phyloP scores from a whole-genome alignment of 2,329 filamentous ascomycete species.

The Epichloe uncinata region DNA sequence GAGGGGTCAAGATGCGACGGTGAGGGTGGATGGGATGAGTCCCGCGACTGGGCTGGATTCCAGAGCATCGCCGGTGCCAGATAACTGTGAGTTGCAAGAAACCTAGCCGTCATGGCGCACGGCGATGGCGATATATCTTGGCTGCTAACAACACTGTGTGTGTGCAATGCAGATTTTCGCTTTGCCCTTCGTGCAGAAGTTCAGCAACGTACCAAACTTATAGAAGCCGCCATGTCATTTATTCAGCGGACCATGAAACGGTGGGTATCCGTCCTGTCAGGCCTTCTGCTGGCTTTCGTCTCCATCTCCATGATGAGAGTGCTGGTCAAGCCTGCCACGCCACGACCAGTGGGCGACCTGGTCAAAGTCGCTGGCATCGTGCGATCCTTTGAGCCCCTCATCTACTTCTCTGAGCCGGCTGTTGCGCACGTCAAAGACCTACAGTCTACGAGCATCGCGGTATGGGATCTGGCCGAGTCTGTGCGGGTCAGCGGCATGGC shows the following conservation, averaged over 20 bases:
- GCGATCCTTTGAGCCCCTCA: conserved; percentile 83
- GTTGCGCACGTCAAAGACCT: conserved; percentile 75
- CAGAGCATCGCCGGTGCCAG: conserved; percentile 18
- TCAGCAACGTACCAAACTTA: conserved; percentile 72
- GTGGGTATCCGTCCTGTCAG: conserved; percentile 52
- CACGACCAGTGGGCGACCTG: conserved; percentile 44
- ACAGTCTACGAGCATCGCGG: conserved; percentile 81
- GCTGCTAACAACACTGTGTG: background rate
- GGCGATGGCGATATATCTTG: too few relatives aligned
- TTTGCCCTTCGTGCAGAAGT: conserved; percentile 81
- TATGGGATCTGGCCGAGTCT: conserved; percentile 89
- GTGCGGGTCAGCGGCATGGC: conserved; percentile 85
- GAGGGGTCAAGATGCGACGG: conserved; percentile 25
- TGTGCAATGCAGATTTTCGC: conserved; percentile 55
- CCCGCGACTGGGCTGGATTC: conserved; percentile 11
- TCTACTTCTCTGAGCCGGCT: conserved; percentile 87
- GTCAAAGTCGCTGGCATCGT: conserved; percentile 84
- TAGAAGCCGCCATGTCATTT: conserved; percentile 58
- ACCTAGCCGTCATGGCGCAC: too few relatives aligned
- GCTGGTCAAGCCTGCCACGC: conserved; percentile 52
- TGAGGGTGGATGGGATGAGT: conserved; percentile 21
- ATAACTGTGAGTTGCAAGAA: conserved; percentile 33
- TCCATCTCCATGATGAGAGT: conserved; percentile 51
- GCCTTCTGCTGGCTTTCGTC: conserved; percentile 47
- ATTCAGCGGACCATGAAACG: conserved; percentile 55